Evolutionary conservation across 2,329 filamentous ascomycete genomes (phyloP), one percentile per base, ranked within the genome.

Genomic region (Alternaria brassicicola): DNA sequence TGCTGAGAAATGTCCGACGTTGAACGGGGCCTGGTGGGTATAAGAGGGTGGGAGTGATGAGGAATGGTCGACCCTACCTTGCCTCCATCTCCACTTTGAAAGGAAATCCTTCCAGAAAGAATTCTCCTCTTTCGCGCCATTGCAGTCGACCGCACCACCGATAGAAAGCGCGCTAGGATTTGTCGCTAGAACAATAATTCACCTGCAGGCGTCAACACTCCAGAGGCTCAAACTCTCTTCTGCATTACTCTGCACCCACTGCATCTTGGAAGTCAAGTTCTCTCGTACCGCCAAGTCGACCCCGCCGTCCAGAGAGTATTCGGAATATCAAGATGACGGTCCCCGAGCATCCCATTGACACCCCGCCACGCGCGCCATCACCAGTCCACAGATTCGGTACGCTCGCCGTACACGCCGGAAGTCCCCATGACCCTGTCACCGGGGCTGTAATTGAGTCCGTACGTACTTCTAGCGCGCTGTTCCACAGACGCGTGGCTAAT

Each of bases 361-460:
- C 91, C 57, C 90, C 91, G 64, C 88, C 89, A 49, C 85, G 89
- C 63, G 86, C 89, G 46, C 86, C 88, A 35, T 89, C 90, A 42
- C 90, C 92, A 64, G 84, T 89, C 57, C 89, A 92, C 77, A 84
- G 87, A 63, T 98, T 99, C 80, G 95, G 92, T 61, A 99, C 95
- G 46, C 86, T 96, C 62, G 95, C 95, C 56, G 95, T 99, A 19
- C 95, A 99, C 80, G 93, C 94, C 63, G 95, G 95, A 61, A 86
- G 92, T 41, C 92, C 92, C 70, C 91, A 96, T 78, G 95, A 99
- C 80, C 91, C 94, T 46, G 83, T 86, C 38, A 99, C 94, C 23
- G 95, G 95, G 64, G 95, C 95, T 67, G 95, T 99, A 71, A 99
- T 99, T 77, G 92, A 95, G 80, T 82, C 95, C 69, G 85, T 87